These are phyloP conservation scores for Axilococcus clingmanii DNA, from an alignment of 139 green algal genomes.

Conservation along the genomic window DNA sequence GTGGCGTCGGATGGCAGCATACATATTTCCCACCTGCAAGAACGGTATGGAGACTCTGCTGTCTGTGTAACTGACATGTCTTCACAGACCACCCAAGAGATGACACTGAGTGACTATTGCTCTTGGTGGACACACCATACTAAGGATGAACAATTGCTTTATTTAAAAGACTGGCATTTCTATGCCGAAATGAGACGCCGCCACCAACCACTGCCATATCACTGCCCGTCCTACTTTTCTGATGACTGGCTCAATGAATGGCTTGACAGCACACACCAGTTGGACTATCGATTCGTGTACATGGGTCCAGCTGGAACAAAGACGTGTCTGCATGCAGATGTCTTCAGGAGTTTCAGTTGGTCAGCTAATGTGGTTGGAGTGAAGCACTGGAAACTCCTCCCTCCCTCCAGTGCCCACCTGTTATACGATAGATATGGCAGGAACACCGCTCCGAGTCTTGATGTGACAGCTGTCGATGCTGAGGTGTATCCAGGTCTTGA, in stretches of 20 bases:
- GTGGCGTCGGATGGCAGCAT: not conserved
- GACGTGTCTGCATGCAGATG: constrained; percentile 79
- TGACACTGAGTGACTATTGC: constrained; percentile 39
- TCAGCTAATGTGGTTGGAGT: constrained; percentile 57
- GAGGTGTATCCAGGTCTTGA: constrained; percentile 30
- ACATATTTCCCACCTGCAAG: not conserved
- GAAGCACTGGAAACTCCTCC: constrained; percentile 70
- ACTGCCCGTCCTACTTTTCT: constrained; percentile 46
- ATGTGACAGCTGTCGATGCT: not conserved
- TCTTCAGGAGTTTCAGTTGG: constrained; percentile 78
- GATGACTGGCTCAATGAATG: constrained; percentile 89
- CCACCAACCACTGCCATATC: constrained; percentile 36
- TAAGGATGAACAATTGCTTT: constrained; percentile 19
- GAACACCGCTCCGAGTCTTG: not conserved
- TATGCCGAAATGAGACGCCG: constrained; percentile 36
- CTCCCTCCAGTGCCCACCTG: constrained; percentile 44
- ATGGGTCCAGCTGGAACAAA: constrained; percentile 57
- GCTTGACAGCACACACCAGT: constrained; percentile 25
- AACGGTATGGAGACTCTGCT: not conserved
- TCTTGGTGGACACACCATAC: constrained; percentile 31
- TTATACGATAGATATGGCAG: constrained; percentile 24
- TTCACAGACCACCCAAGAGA: constrained; percentile 16
- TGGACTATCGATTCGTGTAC: constrained; percentile 83
- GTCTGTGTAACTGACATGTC: not conserved
- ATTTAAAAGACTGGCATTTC: constrained; percentile 91